Base-by-base conservation (phyloP, 2,329 filamentous ascomycete genomes). In the Didymella exigua region DNA sequence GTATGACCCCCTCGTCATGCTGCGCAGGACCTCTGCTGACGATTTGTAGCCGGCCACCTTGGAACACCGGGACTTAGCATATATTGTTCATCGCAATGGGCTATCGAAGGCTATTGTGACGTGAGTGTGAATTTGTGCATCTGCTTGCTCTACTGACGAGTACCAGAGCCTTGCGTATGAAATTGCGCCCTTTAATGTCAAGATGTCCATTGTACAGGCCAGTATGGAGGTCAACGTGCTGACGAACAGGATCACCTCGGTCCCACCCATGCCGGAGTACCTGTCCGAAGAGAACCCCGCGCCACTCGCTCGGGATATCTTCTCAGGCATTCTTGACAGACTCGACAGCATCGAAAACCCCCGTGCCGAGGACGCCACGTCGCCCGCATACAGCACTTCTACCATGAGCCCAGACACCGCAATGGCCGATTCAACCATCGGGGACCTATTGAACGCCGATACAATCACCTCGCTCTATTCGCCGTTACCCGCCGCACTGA, bases 21-120 rank as follows among this genome's bases (percentile, higher is more conserved):
- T n/a, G 19, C 2, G 10, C 2, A 5, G 1, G 9, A 13, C 10
- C 7, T 18, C 14, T 38, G 30, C 61, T 72, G n/a, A 73, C 51
- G 5, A 1, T 45, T 0, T 5, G 8, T 41, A 83, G 81, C 91
- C 31, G 93, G 91, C 3, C 93, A 97, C 75, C 88, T 98, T 56
- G 93, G 93, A 30, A 97, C 93, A 0, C 95, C 95, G 0, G 92
- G 93, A 2, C 85, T 98, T 78, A 85, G 91, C 51, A 90, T 96
- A 80, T 95, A 96, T 74, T 95, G 92, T 62, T 91, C 93, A 16
- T 90, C 92, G 13, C 93, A 92, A 31, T 97, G 93, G 92, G 95
- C 92, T 1, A 84, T 97, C 30, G 95, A 98, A 77, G 95, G 93
- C 16, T 97, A 95, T 74, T 97, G 93, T 77, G 93, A 98, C 77